These are phyloP conservation scores for Pterulicium gracile DNA, from an alignment of 1,284 basidiomycete species.

Conservation along the genomic window DNA sequence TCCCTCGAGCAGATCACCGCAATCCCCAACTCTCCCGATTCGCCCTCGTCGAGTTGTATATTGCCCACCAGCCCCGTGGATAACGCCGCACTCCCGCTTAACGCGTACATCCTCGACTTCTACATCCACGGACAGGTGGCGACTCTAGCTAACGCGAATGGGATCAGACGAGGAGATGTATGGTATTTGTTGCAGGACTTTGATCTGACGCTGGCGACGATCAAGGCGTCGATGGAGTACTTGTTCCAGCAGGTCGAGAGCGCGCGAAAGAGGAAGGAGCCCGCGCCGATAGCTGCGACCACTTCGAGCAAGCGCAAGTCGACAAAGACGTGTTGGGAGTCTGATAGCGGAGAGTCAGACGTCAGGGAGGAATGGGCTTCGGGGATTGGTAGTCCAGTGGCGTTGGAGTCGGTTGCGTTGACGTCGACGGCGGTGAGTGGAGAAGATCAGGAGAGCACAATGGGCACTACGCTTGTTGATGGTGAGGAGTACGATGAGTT, in stretches of 20 bases:
- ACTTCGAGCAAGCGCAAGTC: neutral
- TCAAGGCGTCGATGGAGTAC: slow-evolving; percentile 14
- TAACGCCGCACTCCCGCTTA: slow-evolving; percentile 27
- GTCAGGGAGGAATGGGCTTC: neutral
- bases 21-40: slow-evolving; percentile 2
- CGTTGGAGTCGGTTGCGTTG: neutral
- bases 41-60: too few species aligned
- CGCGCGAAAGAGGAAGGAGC: neutral
- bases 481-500: slow-evolving; percentile 18
- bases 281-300: neutral
- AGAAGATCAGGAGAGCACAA: slow-evolving; percentile 20
- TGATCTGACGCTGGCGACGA: slow-evolving; percentile 32
- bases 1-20: slow-evolving; percentile 33
- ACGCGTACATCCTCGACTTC: slow-evolving; percentile 60
- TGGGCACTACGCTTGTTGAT: slow-evolving; percentile 18
- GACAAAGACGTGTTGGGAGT: neutral
- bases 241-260: neutral
- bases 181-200: slow-evolving; percentile 59
- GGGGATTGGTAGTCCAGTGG: neutral
- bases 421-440: slow-evolving; percentile 8
- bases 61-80: slow-evolving; percentile 6
- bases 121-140: slow-evolving; percentile 49
- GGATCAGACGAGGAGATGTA: slow-evolving; percentile 44
- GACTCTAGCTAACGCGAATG: slow-evolving; percentile 39
- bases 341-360: neutral